Evolutionary conservation across 179 eudicot genomes (phyloP).

Genomic region (Actinidia polygama): DNA sequence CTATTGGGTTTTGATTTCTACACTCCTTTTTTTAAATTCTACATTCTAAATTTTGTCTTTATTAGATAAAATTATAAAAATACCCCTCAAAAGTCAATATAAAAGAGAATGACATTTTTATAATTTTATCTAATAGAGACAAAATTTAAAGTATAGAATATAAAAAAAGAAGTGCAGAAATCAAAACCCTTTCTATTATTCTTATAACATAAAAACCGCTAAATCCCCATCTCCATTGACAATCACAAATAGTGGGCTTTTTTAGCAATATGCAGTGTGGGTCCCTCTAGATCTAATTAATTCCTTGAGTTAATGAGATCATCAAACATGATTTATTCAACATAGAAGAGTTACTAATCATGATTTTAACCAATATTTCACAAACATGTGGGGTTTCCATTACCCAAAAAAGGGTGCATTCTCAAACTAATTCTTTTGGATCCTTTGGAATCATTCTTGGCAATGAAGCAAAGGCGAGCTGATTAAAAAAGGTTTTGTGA

Average conservation of each 20-base stretch:
- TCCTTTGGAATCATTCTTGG: slow-evolving; percentile 15
- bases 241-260: neutral
- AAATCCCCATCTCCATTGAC: no score
- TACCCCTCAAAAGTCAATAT: no score
- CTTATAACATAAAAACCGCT: no score
- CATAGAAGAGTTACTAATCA: neutral
- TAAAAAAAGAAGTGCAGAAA: no score
- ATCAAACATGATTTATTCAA: neutral
- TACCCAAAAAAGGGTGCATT: neutral
- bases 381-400: slow-evolving; percentile 18
- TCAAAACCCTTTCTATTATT: no score
- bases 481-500: neutral
- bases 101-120: no score
- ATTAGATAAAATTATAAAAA: no score
- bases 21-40: no score
- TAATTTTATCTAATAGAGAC: no score
- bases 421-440: neutral
- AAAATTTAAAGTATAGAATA: no score
- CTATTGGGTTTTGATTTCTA: no score
- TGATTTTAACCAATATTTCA: neutral
- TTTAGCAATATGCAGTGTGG: neutral
- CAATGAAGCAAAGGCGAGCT: slow-evolving; percentile 24
- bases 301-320: neutral
- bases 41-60: no score
- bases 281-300: neutral